A percentile compares a stretch with the other conserved stretches of the same genome.
Conservation (phyloP, 352 stramenopile species). For the Phytophthora pluvialis region DNA sequence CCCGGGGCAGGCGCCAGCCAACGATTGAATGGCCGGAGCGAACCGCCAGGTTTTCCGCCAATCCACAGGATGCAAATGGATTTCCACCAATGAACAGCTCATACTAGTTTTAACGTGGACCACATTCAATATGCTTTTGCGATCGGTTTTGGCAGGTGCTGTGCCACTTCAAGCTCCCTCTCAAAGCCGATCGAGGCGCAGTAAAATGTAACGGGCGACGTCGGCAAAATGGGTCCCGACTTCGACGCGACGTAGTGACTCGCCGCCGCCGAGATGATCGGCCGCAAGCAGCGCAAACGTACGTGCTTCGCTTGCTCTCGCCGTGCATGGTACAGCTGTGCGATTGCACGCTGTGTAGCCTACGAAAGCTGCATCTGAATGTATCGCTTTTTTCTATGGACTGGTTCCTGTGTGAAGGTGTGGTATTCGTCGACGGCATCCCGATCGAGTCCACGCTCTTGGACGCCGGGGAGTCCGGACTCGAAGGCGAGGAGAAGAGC, state of each 20-base stretch:
- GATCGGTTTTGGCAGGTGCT: neutral
- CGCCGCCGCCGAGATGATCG: conserved; percentile 42
- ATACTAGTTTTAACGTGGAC: neutral
- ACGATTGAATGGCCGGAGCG: conserved; percentile 66
- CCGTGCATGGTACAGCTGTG: neutral
- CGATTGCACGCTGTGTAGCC: neutral
- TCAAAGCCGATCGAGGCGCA: neutral
- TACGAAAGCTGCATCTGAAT: conserved; percentile 8
- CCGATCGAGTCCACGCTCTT: conserved; percentile 70
- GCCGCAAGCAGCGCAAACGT: conserved; percentile 63
- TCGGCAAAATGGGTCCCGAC: neutral
- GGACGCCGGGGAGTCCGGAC: conserved; percentile 50
- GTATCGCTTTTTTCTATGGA: neutral
- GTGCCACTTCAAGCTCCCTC: neutral
- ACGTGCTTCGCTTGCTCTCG: conserved; percentile 11
- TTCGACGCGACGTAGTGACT: conserved; percentile 4
- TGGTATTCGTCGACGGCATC: conserved; percentile 79
- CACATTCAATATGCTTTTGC: neutral
- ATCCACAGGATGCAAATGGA: neutral
- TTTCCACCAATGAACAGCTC: conserved; percentile 27
- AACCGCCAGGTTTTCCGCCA: conserved; percentile 47
- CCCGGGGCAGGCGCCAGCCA: conserved; percentile 29
- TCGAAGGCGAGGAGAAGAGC: conserved; percentile 45
- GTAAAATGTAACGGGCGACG: conserved; percentile 58
- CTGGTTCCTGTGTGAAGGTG: conserved; percentile 37